phyloP scores from a whole-genome alignment of 805 yeast species.

The Candida pseudofarinosa region DNA sequence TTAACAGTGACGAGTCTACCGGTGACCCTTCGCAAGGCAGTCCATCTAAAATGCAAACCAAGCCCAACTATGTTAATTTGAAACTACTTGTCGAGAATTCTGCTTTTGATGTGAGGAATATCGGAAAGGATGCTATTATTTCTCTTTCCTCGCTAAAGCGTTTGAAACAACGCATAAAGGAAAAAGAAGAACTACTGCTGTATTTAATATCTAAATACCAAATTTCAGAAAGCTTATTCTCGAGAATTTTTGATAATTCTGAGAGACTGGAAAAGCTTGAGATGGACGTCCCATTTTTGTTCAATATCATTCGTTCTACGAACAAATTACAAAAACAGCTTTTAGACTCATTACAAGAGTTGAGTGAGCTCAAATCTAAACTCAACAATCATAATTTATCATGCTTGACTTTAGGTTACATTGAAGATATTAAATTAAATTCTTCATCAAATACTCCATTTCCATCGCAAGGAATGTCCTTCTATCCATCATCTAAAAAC shows the following conservation, averaged over 20 bases:
- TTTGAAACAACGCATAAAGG: constrained; percentile 26
- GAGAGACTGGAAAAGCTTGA: constrained; percentile 12
- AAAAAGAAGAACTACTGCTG: constrained; percentile 25
- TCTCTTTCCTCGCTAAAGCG: constrained; percentile 23
- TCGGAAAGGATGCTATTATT: constrained; percentile 30
- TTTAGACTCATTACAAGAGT: constrained; percentile 20
- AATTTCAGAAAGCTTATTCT: constrained; percentile 31
- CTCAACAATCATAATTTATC: constrained; percentile 42
- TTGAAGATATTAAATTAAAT: constrained; percentile 37
- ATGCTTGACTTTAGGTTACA: constrained; percentile 44
- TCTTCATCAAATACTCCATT: neutral
- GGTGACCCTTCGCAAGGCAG: constrained; percentile 17
- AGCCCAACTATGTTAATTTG: constrained; percentile 34
- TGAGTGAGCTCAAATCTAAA: constrained; percentile 21
- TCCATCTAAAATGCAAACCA: constrained; percentile 10
- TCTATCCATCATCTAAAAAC: constrained; percentile 3
- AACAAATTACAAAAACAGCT: constrained; percentile 29
- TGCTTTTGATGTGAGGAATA: constrained; percentile 35
- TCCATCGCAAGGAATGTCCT: constrained; percentile 7
- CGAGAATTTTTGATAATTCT: constrained; percentile 18
- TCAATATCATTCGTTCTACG: constrained; percentile 31
- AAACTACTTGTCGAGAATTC: constrained; percentile 44
- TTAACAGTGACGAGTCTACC: constrained; percentile 16
- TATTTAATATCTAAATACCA: constrained; percentile 28
- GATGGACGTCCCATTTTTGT: constrained; percentile 24